Evolutionary conservation across 805 yeast species (phyloP), one percentile per base, ranked within the genome.

Genomic region (Lachancea sp.): DNA sequence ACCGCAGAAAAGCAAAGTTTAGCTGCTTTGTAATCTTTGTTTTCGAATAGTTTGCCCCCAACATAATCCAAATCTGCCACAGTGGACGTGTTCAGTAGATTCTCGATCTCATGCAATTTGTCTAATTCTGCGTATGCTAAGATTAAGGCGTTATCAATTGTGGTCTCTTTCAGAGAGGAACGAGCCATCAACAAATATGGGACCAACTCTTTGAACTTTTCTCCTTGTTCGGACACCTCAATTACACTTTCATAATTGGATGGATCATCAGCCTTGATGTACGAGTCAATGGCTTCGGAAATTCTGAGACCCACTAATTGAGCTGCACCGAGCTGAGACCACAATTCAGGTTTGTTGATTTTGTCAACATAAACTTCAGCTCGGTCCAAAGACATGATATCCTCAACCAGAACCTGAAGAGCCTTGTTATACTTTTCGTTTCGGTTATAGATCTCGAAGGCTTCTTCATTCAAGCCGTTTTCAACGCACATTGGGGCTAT

Each of bases 281-380:
- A 92, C 6, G 97, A 88, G 41, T 79, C 80, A 56, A 92, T 83
- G 23, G 97, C 87, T 55, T 90, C 97, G 36, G 87, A 80, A 45
- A 92, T 78, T 54, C 97, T 78, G 58, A 89, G 73, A 38, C 97
- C 98, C 55, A 87, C 86, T 58, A 92, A 74, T 68, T 92, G 97
- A 42, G 98, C 97, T 61, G 80, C 77, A 74, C 97, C 99, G 43
- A 92, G 75, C 63, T 87, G 94, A 55, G 85, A 82, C 97, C 97
- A 92, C 49, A 90, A 72, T 52, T 83, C 95, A 8, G 95, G 78
- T 24, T 75, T 71, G 56, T 89, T 89, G 48, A 86, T 71, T 66
- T 85, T 85, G 57, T 89, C 97, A 49, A 95, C 97, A 58, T 85
- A 92, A 43, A 79, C 78, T 56, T 83, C 90, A 58, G 95, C 98